Percentiles rank a stretch among this genome's conserved stretches.
Evolutionary conservation across 495 filamentous ascomycete genomes (phyloP).

Genomic region (Penicillium egyptiacum): DNA sequence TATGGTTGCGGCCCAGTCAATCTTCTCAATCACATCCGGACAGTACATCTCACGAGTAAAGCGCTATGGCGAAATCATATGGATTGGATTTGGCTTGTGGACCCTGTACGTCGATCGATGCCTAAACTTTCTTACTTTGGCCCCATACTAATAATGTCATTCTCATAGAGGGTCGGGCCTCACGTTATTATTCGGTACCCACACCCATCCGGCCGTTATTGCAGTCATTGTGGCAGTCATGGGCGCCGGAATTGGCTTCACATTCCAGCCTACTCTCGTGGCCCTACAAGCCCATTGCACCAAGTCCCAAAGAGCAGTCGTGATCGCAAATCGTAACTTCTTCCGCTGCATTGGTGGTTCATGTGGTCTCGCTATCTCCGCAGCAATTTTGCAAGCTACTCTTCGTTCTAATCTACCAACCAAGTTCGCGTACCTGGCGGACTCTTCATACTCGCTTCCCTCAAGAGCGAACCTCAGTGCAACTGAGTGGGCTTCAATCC

Average conservation of each 20-base stretch:
- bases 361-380: slow-evolving; percentile 59
- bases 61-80: slow-evolving; percentile 59
- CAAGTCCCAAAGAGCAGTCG: slow-evolving; percentile 58
- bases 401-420: slow-evolving; percentile 47
- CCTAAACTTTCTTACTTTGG: too few species aligned
- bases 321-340: slow-evolving; percentile 64
- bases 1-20: slow-evolving; percentile 53
- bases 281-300: slow-evolving; percentile 61
- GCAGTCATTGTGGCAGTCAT: slow-evolving; percentile 52
- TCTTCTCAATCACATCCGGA: slow-evolving; percentile 53
- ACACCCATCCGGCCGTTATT: slow-evolving; percentile 50
- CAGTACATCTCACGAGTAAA: slow-evolving; percentile 57
- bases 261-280: slow-evolving; percentile 62
- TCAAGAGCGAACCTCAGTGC: slow-evolving; percentile 30
- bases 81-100: slow-evolving; percentile 55
- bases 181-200: slow-evolving; percentile 48
- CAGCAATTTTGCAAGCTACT: slow-evolving; percentile 54
- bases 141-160: neutral
- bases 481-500: slow-evolving; percentile 41
- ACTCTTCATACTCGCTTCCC: slow-evolving; percentile 47
- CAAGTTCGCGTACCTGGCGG: slow-evolving; percentile 39
- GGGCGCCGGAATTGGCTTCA: slow-evolving; percentile 57
- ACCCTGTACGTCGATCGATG: slow-evolving; percentile 42
- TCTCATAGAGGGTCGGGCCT: slow-evolving; percentile 49
- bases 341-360: slow-evolving; percentile 61